phyloP scores from a whole-genome alignment of 331 rosid species.

The Cucumis variabilis region DNA sequence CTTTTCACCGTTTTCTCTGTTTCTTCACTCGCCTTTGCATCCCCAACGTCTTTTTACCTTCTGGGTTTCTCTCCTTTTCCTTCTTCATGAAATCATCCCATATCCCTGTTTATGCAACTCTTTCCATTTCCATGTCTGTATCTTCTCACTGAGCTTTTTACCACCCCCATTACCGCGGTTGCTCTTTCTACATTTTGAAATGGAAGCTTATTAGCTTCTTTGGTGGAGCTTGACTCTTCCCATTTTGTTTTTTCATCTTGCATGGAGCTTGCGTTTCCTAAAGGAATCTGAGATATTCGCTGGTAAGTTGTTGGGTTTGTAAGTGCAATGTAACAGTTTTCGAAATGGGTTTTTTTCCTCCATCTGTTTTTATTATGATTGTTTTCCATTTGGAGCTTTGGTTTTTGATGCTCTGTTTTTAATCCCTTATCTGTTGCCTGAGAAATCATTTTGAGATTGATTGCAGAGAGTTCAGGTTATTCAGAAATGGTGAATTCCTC shows the following conservation, averaged over 20 bases:
- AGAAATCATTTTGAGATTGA: not conserved
- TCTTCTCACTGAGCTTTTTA: not conserved
- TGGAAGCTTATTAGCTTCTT: not conserved
- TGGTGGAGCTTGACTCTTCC: not conserved
- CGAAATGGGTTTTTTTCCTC: not conserved
- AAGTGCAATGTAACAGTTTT: not conserved
- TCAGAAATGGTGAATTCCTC: constrained; percentile 39
- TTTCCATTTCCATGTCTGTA: not conserved
- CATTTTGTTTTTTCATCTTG: not conserved
- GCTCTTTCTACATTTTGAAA: constrained; percentile 22
- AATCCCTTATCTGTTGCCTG: not conserved
- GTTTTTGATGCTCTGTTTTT: constrained; percentile 16
- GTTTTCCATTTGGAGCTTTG: not conserved
- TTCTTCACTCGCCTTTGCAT: not conserved
- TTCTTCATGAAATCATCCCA: not conserved
- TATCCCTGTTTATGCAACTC: not conserved
- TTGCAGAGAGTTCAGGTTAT: constrained; percentile 44
- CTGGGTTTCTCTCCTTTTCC: not conserved
- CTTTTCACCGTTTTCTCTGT: not conserved
- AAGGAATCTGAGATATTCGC: constrained; percentile 8
- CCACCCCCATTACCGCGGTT: constrained; percentile 13
- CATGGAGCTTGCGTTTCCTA: constrained; percentile 29
- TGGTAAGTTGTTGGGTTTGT: not conserved
- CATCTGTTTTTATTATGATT: not conserved
- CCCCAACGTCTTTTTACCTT: not conserved